Base-by-base conservation (phyloP, 116 monocot genomes). In the Trichopus zeylanicus region DNA sequence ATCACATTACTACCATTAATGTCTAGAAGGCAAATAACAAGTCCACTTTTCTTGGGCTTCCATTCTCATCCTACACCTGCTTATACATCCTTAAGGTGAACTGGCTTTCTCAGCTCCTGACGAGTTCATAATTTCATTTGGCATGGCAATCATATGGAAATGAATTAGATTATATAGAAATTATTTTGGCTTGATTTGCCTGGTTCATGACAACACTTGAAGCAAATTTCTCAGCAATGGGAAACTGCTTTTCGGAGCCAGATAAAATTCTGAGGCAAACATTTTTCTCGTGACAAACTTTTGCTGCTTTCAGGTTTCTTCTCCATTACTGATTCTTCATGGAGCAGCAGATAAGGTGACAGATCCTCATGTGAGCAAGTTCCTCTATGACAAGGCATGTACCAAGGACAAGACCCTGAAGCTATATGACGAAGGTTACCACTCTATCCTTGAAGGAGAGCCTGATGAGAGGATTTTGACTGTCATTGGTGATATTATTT, bases 291-390 rank as follows among this genome's bases (percentile, higher is more conserved):
- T 46, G 32, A 63, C 38, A 20, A 31, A 27, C 22, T 24, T 0
- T 13, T 42, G 31, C 37, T 3, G 5, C 30, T 34, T 70, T 39
- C 66, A 91, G 93, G 86, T 93, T 42, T 87, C 74, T 51, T 72
- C 73, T 37, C 87, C 91, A 51, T 68, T 97, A 51, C 65, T 97
- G 19, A 76, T 97, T 60, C 87, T 97, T 39, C 97, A 97, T 69
- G 97, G 97, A 77, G 91, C 90, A 56, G 84, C 87, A 7, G 97
- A 97, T 71, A 75, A 76, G 63, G 79, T 97, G 4, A 97, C 97
- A 29, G 97, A 97, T 67, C 97, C 97, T 33, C 59, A 65, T 27
- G 91, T 84, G 26, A 97, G 97, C 75, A 74, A 78, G 59, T 87
- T 77, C 53, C 77, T 97, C 6, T 97, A 83, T 42, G 76, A 82